These are phyloP conservation scores for Exophiala calicioides DNA, from an alignment of 2,329 filamentous ascomycete genomes.

Conservation along the genomic window DNA sequence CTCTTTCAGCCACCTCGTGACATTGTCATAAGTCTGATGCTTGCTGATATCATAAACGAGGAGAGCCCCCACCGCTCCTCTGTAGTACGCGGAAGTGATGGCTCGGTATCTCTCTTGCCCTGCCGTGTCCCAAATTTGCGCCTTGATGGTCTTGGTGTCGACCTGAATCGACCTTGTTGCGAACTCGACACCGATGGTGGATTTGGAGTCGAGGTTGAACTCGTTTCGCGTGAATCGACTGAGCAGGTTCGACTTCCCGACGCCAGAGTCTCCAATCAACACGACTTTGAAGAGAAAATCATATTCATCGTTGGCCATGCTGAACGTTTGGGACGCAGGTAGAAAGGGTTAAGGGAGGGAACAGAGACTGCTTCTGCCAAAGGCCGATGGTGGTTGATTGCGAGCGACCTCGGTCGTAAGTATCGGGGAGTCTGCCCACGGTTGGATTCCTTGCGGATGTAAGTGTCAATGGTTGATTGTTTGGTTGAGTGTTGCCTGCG, in stretches of 20 bases:
- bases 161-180: constrained; percentile 98
- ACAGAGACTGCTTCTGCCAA: too few species aligned
- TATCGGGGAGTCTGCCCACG: too few species aligned
- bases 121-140: constrained; percentile 99
- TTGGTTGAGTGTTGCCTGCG: too few species aligned
- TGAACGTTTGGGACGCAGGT: too few species aligned
- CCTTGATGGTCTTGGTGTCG: constrained; percentile 99
- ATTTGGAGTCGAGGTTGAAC: constrained; percentile 99
- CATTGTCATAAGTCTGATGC: constrained; percentile 98
- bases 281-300: constrained; percentile 99
- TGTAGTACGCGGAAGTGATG: constrained; percentile 98
- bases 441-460: too few species aligned
- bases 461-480: too few species aligned
- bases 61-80: constrained; percentile 92
- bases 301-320: constrained; percentile 85
- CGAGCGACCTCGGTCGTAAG: too few species aligned
- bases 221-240: constrained; percentile 99
- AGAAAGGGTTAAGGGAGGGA: too few species aligned
- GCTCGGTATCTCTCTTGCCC: constrained; percentile 98
- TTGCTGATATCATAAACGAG: constrained; percentile 99
- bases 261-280: constrained; percentile 97
- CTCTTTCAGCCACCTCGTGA: constrained; percentile 98
- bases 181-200: constrained; percentile 98
- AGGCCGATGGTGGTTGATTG: too few species aligned
- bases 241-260: constrained; percentile 99